Percentiles rank a stretch among this genome's conserved stretches.
These are phyloP conservation scores for Fusarium dimerum DNA, from an alignment of 2,329 filamentous ascomycete species.

Conservation along the genomic window DNA sequence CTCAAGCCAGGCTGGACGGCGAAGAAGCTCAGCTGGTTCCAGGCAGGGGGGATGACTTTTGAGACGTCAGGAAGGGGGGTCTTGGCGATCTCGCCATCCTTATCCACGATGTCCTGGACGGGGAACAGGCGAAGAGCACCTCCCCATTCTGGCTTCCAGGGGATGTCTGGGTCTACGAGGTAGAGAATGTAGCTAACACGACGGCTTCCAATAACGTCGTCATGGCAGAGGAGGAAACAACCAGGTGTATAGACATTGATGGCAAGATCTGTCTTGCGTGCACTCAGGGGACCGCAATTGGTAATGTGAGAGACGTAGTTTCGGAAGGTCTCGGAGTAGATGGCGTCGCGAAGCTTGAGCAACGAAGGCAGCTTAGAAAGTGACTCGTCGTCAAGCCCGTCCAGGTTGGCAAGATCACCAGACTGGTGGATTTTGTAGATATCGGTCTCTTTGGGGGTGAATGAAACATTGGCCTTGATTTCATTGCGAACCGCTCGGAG, in stretches of 20 bases:
- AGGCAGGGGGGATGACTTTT: slow-evolving; percentile 87
- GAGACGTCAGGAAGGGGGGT: slow-evolving; percentile 77
- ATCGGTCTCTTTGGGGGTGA: slow-evolving; percentile 98
- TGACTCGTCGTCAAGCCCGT: slow-evolving; percentile 85
- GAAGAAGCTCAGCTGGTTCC: slow-evolving; percentile 98
- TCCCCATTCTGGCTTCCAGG: slow-evolving; percentile 91
- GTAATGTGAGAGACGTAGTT: slow-evolving; percentile 87
- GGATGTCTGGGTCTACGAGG: slow-evolving; percentile 84
- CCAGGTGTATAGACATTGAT: slow-evolving; percentile 98
- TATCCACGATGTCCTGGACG: slow-evolving; percentile 57
- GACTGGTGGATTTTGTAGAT: slow-evolving; percentile 99
- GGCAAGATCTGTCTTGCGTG: slow-evolving; percentile 96
- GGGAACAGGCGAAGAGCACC: slow-evolving; percentile 89
- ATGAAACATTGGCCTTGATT: slow-evolving; percentile 86
- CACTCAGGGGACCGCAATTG: slow-evolving; percentile 82
- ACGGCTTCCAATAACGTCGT: slow-evolving; percentile 97
- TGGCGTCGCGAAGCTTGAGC: slow-evolving; percentile 86
- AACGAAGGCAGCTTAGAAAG: slow-evolving; percentile 85
- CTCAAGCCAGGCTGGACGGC: slow-evolving; percentile 97
- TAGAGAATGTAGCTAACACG: slow-evolving; percentile 97
- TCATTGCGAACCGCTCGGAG: slow-evolving; percentile 85
- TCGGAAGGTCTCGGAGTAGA: slow-evolving; percentile 90
- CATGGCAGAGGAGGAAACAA: slow-evolving; percentile 93
- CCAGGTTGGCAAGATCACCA: slow-evolving; percentile 93
- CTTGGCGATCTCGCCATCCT: slow-evolving; percentile 73